Base-by-base conservation (phyloP, 257 asterid genomes). In the Solanum medicagineum region DNA sequence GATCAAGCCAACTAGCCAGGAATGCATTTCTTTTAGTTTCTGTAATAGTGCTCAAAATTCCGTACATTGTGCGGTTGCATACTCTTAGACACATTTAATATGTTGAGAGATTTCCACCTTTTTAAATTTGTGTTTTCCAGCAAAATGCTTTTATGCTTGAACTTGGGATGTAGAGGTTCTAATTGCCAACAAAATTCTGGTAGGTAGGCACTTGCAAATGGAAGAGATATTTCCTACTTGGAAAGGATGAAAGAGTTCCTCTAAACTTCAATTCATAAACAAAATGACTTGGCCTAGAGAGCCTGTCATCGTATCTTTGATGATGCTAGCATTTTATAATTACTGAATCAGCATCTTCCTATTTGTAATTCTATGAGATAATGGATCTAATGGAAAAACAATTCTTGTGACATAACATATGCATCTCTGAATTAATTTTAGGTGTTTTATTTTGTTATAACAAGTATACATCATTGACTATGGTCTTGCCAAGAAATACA, bases 401-500 rank as follows among this genome's bases (percentile, higher is more conserved):
- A 42, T 17, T 70, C 54, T 4, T 5, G 2, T 40, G 29, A 26
- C 54, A 70, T 42, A 26, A 29, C 22, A 44, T 53, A n/a, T 51
- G 47, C 63, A 77, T n/a, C 63, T 51, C 47, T 77, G 26, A 51
- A 29, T 10, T 54, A 40, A 14, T 36, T 51, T 59, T 70, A 44
- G 22, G 14, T 86, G 80, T 54, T 69, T 29, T 83, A 87, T 80
- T 71, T 83, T 85, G 83, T 19, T 75, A 59, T 83, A 45, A 89
- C 90, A 94, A 98, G 99, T 96, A 16, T 96, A 94, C 88, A 87
- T 94, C 86, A 96, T 95, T 88, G 99, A 96, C 92, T 96, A 89
- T 89, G 99, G 99, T 71, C 97, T 96, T 85, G 99, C 98, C 81
- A 96, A 96, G 90, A 96, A 96, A 86, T 96, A 92, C 87, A 87